Percentiles rank a stretch among this genome's conserved stretches.
These are phyloP conservation scores for Phytopythium vexans DNA, from an alignment of 352 stramenopile species.

Conservation along the genomic window DNA sequence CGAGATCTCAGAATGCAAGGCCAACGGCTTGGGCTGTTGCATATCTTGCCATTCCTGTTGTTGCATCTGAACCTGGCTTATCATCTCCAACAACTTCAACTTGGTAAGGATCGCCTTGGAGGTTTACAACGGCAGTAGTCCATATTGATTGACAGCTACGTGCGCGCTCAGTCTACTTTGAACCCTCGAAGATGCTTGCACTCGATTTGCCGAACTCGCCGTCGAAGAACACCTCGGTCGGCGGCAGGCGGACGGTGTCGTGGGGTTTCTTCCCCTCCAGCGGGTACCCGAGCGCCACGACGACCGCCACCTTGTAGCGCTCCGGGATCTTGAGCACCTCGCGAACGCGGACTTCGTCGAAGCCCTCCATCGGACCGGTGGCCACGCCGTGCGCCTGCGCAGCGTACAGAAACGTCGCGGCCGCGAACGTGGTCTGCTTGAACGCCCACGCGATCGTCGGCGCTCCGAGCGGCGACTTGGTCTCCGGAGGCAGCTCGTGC, in stretches of 20 bases:
- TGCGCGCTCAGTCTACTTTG: too few species aligned
- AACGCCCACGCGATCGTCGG: slow-evolving; percentile 65
- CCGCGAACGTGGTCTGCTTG: slow-evolving; percentile 71
- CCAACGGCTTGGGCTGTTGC: too few species aligned
- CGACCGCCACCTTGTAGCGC: slow-evolving; percentile 61
- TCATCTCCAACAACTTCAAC: too few species aligned
- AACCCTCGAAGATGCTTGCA: slow-evolving; percentile 31
- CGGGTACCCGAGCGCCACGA: slow-evolving; percentile 56
- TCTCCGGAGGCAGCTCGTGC: slow-evolving; percentile 1
- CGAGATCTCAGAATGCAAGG: too few species aligned
- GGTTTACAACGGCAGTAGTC: too few species aligned
- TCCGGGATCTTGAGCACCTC: slow-evolving; percentile 60
- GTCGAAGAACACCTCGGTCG: slow-evolving; percentile 68
- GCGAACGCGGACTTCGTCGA: slow-evolving; percentile 43
- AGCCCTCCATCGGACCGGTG: slow-evolving; percentile 70
- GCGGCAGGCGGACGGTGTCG: slow-evolving; percentile 41
- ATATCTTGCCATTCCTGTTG: too few species aligned
- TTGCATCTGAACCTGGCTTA: too few species aligned
- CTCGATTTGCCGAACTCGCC: slow-evolving; percentile 63
- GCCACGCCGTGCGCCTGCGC: slow-evolving; percentile 51
- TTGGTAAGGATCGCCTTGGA: too few species aligned
- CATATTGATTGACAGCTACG: too few species aligned
- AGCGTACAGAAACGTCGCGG: slow-evolving; percentile 58
- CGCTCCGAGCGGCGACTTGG: slow-evolving; percentile 44
- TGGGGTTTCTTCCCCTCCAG: slow-evolving; percentile 9